These are phyloP conservation scores for Bombardia bombarda DNA, from an alignment of 495 filamentous ascomycete species.

Conservation along the genomic window DNA sequence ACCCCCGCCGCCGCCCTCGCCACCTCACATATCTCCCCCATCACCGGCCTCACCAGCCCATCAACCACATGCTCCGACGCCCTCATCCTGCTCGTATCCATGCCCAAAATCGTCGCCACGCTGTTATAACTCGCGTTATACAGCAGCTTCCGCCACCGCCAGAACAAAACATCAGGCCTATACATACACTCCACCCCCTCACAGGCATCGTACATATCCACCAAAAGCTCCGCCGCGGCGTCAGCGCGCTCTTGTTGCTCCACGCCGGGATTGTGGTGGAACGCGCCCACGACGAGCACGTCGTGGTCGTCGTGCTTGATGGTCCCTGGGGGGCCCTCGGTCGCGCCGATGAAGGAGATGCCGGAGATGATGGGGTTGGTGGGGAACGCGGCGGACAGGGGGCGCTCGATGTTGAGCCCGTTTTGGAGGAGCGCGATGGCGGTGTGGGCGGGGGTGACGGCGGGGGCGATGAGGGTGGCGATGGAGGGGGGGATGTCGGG, in stretches of 20 bases:
- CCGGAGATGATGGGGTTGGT: conserved; percentile 44
- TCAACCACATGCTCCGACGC: conserved; percentile 14
- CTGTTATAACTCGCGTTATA: conserved; percentile 44
- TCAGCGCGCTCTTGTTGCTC: not conserved
- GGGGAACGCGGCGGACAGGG: conserved; percentile 42
- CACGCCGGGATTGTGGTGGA: conserved; percentile 28
- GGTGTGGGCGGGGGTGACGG: conserved; percentile 40
- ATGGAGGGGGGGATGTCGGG: conserved; percentile 30
- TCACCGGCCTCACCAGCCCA: conserved; percentile 13
- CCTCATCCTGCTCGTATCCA: conserved; percentile 36
- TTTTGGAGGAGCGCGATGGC: conserved; percentile 54
- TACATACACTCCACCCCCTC: conserved; percentile 18
- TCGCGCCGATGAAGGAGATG: conserved; percentile 42
- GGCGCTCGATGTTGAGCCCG: conserved; percentile 55
- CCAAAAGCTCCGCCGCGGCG: conserved; percentile 29
- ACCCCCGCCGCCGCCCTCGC: conserved; percentile 19
- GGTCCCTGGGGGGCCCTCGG: conserved; percentile 34
- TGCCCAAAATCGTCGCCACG: conserved; percentile 36
- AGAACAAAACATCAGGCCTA: conserved; percentile 25
- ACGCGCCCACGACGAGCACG: conserved; percentile 35
- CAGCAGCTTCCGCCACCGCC: conserved; percentile 44
- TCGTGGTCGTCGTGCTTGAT: conserved; percentile 40
- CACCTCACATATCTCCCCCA: conserved; percentile 15
- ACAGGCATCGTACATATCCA: conserved; percentile 30
- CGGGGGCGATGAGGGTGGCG: conserved; percentile 36